Conservation (phyloP, 2,329 filamentous ascomycete genomes). For the Ophiocordyceps camponoti-leonardi region DNA sequence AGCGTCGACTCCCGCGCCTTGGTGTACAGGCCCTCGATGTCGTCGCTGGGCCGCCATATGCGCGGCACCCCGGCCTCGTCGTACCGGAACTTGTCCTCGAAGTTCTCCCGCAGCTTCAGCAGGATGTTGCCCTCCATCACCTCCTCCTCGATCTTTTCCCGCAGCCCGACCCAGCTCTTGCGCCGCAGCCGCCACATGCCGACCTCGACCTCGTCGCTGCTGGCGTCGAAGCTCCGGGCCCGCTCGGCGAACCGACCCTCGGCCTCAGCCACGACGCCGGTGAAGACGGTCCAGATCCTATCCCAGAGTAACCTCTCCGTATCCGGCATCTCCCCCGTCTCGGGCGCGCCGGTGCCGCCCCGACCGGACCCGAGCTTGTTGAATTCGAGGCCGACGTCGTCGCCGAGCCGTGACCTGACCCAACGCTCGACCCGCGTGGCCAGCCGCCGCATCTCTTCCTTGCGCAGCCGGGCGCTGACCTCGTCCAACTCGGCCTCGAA, state of each 20-base stretch:
- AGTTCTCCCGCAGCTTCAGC: slow-evolving; percentile 91
- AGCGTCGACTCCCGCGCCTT: slow-evolving; percentile 84
- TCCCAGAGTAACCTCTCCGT: slow-evolving; percentile 88
- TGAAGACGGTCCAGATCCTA: slow-evolving; percentile 79
- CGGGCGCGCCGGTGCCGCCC: slow-evolving; percentile 65
- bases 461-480: slow-evolving; percentile 66
- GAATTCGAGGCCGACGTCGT: slow-evolving; percentile 84
- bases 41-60: slow-evolving; percentile 92
- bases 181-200: slow-evolving; percentile 83
- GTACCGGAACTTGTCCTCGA: slow-evolving; percentile 98
- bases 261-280: slow-evolving; percentile 66
- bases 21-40: slow-evolving; percentile 93
- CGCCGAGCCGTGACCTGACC: slow-evolving; percentile 74
- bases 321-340: slow-evolving; percentile 53
- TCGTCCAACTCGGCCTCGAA: slow-evolving; percentile 87
- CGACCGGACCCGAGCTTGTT: slow-evolving; percentile 86
- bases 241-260: slow-evolving; percentile 73
- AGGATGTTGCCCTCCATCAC: slow-evolving; percentile 95
- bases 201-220: slow-evolving; percentile 75
- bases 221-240: slow-evolving; percentile 87
- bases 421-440: slow-evolving; percentile 85
- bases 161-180: slow-evolving; percentile 85
- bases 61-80: slow-evolving; percentile 87
- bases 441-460: slow-evolving; percentile 89
- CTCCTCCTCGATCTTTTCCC: slow-evolving; percentile 87